Conservation (phyloP, 2,329 filamentous ascomycete species). For the Xylariales sp. region DNA sequence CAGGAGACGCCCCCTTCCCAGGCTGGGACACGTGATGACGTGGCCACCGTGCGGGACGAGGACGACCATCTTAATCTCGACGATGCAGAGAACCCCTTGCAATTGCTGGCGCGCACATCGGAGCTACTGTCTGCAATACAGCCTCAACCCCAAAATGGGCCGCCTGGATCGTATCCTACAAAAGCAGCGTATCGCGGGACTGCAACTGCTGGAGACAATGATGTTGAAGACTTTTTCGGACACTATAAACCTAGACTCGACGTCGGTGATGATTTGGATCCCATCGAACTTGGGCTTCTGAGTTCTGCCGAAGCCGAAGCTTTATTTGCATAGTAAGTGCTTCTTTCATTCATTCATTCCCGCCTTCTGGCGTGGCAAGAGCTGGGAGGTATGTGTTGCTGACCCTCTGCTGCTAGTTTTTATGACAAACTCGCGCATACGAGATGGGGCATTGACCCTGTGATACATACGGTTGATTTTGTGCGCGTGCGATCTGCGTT, state of each 20-base stretch:
- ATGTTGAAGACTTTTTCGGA: slow-evolving; percentile 63
- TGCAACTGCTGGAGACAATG: slow-evolving; percentile 31
- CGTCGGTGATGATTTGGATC: slow-evolving; percentile 60
- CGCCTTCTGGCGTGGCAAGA: no score
- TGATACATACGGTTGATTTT: slow-evolving; percentile 61
- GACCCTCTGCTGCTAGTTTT: slow-evolving; percentile 45
- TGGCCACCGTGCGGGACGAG: slow-evolving; percentile 29
- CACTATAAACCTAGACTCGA: slow-evolving; percentile 61
- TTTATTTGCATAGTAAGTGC: slow-evolving; percentile 59
- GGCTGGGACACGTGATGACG: slow-evolving; percentile 19
- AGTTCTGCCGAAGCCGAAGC: slow-evolving; percentile 60
- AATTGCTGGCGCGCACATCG: slow-evolving; percentile 68
- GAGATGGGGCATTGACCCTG: slow-evolving; percentile 67
- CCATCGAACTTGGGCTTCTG: slow-evolving; percentile 65
- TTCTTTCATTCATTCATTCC: no score
- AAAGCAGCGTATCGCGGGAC: slow-evolving; percentile 9
- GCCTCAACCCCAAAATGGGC: slow-evolving; percentile 17
- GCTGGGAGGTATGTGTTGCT: background rate
- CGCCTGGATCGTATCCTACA: slow-evolving; percentile 11
- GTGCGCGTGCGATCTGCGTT: slow-evolving; percentile 66
- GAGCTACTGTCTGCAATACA: slow-evolving; percentile 46
- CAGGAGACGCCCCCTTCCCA: slow-evolving; percentile 24
- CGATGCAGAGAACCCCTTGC: slow-evolving; percentile 71
- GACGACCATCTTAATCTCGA: slow-evolving; percentile 48
- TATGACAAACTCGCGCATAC: slow-evolving; percentile 68